Evolutionary conservation across 768 basidiomycete species (phyloP).

Genomic region (Gelatoporia subvermispora): DNA sequence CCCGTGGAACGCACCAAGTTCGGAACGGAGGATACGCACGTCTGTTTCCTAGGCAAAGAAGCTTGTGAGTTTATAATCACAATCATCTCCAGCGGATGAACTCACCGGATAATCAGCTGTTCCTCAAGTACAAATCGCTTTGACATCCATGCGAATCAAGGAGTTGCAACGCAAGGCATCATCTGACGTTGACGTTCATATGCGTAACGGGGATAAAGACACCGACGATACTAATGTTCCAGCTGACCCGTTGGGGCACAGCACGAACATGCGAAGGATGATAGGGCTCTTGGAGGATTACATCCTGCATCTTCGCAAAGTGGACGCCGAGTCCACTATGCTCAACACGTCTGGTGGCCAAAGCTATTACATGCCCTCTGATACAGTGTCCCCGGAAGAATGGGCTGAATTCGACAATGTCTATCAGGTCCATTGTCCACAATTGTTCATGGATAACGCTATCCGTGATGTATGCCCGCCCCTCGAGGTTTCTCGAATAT

Average conservation of each 20-base stretch:
- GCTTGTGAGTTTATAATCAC: conserved; percentile 42
- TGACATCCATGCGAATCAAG: conserved; percentile 50
- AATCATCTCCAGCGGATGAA: neutral
- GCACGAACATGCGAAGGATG: conserved; percentile 40
- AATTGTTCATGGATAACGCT: conserved; percentile 68
- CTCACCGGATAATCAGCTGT: conserved; percentile 40
- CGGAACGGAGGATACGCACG: conserved; percentile 78
- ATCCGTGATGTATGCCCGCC: conserved; percentile 65
- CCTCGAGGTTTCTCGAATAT: neutral
- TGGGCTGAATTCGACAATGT: conserved; percentile 86
- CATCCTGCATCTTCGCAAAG: conserved; percentile 45
- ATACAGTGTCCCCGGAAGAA: conserved; percentile 62
- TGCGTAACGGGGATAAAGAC: neutral
- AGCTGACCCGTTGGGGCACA: neutral
- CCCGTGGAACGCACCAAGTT: conserved; percentile 65
- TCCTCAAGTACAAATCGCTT: conserved; percentile 55
- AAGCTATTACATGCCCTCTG: conserved; percentile 63
- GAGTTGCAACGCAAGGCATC: conserved; percentile 34
- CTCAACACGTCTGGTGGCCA: conserved; percentile 30
- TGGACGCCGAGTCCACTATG: conserved; percentile 33
- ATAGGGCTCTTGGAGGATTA: conserved; percentile 58
- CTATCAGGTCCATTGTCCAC: conserved; percentile 86
- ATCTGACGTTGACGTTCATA: neutral
- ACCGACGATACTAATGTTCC: neutral
- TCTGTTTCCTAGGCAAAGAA: conserved; percentile 72